These are phyloP conservation scores for Crinitomyces ghanaensis DNA, from an alignment of 805 yeast species.

Conservation along the genomic window DNA sequence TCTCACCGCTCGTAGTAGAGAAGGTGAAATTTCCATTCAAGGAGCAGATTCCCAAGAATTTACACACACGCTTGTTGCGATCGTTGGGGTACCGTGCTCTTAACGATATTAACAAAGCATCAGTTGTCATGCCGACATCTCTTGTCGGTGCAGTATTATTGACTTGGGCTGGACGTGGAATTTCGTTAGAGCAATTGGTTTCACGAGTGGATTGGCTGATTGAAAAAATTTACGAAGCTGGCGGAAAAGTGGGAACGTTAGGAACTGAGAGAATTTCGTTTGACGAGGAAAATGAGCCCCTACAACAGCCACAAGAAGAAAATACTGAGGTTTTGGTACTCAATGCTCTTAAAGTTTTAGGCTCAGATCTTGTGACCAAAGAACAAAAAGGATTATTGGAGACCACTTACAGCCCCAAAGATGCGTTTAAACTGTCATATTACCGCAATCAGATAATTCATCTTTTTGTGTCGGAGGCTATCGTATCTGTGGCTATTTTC, in stretches of 20 bases:
- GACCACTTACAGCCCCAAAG: constrained; percentile 31
- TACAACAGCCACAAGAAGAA: constrained; percentile 6
- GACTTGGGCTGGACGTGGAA: constrained; percentile 31
- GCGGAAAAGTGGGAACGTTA: constrained; percentile 31
- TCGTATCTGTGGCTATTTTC: constrained; percentile 33
- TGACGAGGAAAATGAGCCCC: constrained; percentile 13
- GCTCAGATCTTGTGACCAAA: constrained; percentile 26
- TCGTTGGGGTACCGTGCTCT: constrained; percentile 43
- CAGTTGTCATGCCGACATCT: constrained; percentile 43
- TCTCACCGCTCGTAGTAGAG: no score
- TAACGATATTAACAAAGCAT: constrained; percentile 39
- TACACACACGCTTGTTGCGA: constrained; percentile 28
- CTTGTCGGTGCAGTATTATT: constrained; percentile 38
- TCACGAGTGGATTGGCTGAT: constrained; percentile 28
- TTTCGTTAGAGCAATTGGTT: constrained; percentile 26
- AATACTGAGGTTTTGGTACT: constrained; percentile 26
- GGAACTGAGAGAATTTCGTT: constrained; percentile 12
- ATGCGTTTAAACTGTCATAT: constrained; percentile 43
- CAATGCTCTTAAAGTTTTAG: constrained; percentile 30
- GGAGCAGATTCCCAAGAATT: no score
- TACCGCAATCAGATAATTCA: constrained; percentile 49
- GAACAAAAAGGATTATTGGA: constrained; percentile 27
- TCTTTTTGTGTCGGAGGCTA: constrained; percentile 40
- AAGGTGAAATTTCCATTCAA: background rate
- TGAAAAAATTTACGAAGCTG: constrained; percentile 24